These are phyloP conservation scores for Sarcomyxa edulis DNA, from an alignment of 768 basidiomycete species.

Conservation along the genomic window DNA sequence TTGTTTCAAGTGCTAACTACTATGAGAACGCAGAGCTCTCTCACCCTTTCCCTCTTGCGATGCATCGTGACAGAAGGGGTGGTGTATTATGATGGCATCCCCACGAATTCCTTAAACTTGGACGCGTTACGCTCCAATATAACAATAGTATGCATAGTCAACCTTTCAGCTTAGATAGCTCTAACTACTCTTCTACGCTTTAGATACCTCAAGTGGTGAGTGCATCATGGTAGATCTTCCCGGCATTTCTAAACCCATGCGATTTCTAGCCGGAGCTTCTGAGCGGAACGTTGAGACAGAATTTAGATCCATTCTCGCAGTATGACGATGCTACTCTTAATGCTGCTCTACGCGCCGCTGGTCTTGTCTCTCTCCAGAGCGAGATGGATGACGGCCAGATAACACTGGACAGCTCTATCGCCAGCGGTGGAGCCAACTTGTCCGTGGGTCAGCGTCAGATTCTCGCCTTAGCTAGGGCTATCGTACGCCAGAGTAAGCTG, in stretches of 20 bases:
- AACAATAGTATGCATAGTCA: too few species aligned
- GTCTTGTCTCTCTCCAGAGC: conserved; percentile 9
- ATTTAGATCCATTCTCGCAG: conserved; percentile 9
- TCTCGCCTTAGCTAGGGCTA: conserved; percentile 55
- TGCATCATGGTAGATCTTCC: neutral
- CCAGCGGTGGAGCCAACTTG: conserved; percentile 62
- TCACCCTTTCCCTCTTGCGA: conserved; percentile 46
- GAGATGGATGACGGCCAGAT: conserved; percentile 25
- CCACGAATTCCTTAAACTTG: conserved; percentile 42
- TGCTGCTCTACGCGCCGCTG: conserved; percentile 7
- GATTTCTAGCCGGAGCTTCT: conserved; percentile 7
- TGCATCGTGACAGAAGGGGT: conserved; percentile 48
- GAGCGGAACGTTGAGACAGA: conserved; percentile 9
- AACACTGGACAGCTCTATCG: conserved; percentile 51
- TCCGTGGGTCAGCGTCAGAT: conserved; percentile 68
- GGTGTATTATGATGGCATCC: conserved; percentile 47
- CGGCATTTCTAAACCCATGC: neutral
- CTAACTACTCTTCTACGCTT: too few species aligned
- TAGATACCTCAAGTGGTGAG: conserved; percentile 43
- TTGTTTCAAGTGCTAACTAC: neutral
- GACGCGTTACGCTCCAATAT: conserved; percentile 49
- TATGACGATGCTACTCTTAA: conserved; percentile 10
- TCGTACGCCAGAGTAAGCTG: conserved; percentile 43
- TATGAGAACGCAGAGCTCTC: conserved; percentile 13
- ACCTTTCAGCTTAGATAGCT: too few species aligned